These are phyloP conservation scores for Auricularia sp. DNA, from an alignment of 768 basidiomycete species.

Conservation along the genomic window DNA sequence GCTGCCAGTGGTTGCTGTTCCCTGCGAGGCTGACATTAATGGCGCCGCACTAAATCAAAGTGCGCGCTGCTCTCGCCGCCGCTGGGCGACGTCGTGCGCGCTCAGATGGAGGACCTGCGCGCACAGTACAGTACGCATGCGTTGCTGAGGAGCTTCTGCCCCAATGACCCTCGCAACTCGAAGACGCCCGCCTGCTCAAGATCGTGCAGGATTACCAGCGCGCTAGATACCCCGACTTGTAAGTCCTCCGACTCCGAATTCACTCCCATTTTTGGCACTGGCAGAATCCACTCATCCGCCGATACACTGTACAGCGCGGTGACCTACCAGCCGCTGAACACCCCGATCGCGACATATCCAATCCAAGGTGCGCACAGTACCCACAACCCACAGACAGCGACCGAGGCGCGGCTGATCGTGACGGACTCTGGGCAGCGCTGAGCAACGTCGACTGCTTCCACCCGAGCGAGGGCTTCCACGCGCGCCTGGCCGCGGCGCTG, in stretches of 20 bases:
- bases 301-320: slow-evolving; percentile 10
- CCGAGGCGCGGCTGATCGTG: not conserved
- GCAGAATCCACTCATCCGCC: not conserved
- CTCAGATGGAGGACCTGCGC: slow-evolving; percentile 9
- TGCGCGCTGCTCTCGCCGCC: slow-evolving; percentile 8
- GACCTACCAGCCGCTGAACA: slow-evolving; percentile 9
- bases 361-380: slow-evolving; percentile 9
- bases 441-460: not conserved
- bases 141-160: not conserved
- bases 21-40: no score
- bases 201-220: slow-evolving; percentile 11
- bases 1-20: no score
- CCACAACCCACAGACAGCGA: not conserved
- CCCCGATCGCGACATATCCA: slow-evolving; percentile 8
- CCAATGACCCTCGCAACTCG: not conserved
- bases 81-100: slow-evolving; percentile 6
- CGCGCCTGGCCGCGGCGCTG: not conserved
- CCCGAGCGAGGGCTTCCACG: not conserved
- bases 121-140: slow-evolving; percentile 1
- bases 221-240: slow-evolving; percentile 11
- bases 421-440: not conserved
- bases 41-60: not conserved
- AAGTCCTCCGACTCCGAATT: not conserved
- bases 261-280: not conserved
- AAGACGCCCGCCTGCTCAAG: slow-evolving; percentile 7